Evolutionary conservation across 495 filamentous ascomycete species (phyloP).

Genomic region (Xylaria grammica): DNA sequence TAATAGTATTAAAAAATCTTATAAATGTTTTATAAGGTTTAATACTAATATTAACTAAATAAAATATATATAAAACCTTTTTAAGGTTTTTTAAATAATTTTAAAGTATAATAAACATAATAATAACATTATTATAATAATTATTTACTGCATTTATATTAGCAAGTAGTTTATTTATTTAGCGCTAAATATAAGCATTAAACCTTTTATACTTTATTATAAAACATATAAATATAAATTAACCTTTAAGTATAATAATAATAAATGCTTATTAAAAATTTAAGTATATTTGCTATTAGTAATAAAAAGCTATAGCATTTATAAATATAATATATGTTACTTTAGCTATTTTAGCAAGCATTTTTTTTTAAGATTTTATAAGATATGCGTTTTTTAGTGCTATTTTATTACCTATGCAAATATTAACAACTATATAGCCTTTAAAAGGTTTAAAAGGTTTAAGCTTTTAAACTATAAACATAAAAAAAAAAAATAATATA

Average conservation of each 20-base stretch:
- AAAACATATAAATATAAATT: constrained; percentile 2
- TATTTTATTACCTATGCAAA: constrained; percentile 19
- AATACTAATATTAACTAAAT: constrained; percentile 9
- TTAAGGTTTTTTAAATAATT: constrained; percentile 13
- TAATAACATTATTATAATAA: constrained; percentile 13
- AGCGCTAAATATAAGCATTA: constrained; percentile 1
- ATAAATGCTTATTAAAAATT: constrained; percentile 11
- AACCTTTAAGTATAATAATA: neutral
- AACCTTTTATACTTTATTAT: constrained; percentile 7
- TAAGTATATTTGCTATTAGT: constrained; percentile 6
- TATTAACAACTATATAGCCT: constrained; percentile 15
- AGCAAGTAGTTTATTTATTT: constrained; percentile 7
- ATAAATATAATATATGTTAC: constrained; percentile 21
- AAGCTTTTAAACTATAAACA: too few species aligned
- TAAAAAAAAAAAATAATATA: too few species aligned
- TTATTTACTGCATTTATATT: neutral
- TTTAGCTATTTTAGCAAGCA: constrained; percentile 3
- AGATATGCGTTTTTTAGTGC: constrained; percentile 20
- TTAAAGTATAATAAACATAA: neutral
- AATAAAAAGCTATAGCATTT: constrained; percentile 15
- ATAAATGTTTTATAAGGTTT: constrained; percentile 4
- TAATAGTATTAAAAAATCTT: constrained; percentile 8
- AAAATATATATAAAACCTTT: neutral
- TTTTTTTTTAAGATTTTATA: constrained; percentile 19
- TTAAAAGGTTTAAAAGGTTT: too few species aligned